Conservation (phyloP, 331 rosid species). For the Malus hybrid region DNA sequence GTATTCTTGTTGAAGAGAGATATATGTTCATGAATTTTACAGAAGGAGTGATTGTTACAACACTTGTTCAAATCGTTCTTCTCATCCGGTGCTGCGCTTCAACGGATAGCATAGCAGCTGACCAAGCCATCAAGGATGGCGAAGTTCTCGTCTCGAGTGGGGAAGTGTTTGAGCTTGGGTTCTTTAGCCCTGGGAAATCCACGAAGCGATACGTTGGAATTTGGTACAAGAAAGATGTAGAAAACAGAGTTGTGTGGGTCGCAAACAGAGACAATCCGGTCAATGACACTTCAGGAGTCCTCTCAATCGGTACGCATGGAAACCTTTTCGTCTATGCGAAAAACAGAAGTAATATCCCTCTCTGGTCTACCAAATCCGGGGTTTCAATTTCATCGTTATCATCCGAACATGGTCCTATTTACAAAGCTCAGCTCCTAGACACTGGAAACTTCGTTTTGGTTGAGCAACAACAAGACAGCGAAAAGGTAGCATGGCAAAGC, state of each 20-base stretch:
- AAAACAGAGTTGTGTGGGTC: constrained; percentile 34
- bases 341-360: not conserved
- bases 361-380: constrained; percentile 18
- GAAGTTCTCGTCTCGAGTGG: constrained; percentile 20
- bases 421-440: constrained; percentile 20
- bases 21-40: not conserved
- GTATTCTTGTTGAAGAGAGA: too few relatives aligned
- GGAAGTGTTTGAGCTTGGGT: constrained; percentile 36
- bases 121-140: constrained; percentile 29
- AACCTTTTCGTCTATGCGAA: constrained; percentile 19
- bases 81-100: not conserved
- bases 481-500: constrained; percentile 23
- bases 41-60: too few relatives aligned
- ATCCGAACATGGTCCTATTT: not conserved
- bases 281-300: constrained; percentile 14
- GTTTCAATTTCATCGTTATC: constrained; percentile 1
- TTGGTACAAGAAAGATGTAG: constrained; percentile 26
- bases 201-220: constrained; percentile 44
- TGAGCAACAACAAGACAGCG: not conserved
- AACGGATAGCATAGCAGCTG: not conserved
- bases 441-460: constrained; percentile 26
- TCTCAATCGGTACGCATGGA: constrained; percentile 21
- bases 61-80: not conserved
- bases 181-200: constrained; percentile 36
- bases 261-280: constrained; percentile 45